Conservation (phyloP, 176 grass and related monocot genomes). For the Phyllostachys edulis region DNA sequence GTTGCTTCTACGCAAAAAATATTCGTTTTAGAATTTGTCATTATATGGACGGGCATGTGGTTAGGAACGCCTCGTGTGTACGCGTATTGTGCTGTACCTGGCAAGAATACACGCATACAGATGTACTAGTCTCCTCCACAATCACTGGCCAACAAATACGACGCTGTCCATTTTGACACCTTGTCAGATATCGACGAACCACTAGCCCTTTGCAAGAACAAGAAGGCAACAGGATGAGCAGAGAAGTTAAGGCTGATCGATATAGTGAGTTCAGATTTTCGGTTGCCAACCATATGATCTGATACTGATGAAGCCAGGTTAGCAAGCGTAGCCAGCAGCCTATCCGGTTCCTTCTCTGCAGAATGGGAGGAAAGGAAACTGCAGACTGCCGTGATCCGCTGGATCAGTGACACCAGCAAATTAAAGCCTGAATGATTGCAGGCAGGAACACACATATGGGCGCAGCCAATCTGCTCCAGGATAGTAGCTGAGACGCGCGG, state of each 20-base stretch:
- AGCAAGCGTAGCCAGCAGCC: background rate
- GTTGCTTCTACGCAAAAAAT: slow-evolving; percentile 12
- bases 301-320: background rate
- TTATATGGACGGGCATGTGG: background rate
- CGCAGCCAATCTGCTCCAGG: background rate
- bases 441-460: background rate
- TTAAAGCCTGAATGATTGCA: slow-evolving; percentile 23
- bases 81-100: background rate
- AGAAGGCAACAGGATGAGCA: background rate
- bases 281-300: background rate
- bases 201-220: background rate
- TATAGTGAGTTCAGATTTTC: background rate
- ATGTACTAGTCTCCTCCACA: background rate
- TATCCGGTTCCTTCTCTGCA: background rate
- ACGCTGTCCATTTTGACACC: background rate
- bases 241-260: background rate
- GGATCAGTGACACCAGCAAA: background rate
- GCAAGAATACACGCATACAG: background rate
- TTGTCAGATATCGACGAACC: background rate
- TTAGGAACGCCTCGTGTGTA: background rate
- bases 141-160: background rate
- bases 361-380: background rate
- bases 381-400: slow-evolving; percentile 2
- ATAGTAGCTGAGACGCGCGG: background rate
- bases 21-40: slow-evolving; percentile 3